phyloP scores from a whole-genome alignment of 1,284 basidiomycete species.

The Erythrobasidium hasegawianum region DNA sequence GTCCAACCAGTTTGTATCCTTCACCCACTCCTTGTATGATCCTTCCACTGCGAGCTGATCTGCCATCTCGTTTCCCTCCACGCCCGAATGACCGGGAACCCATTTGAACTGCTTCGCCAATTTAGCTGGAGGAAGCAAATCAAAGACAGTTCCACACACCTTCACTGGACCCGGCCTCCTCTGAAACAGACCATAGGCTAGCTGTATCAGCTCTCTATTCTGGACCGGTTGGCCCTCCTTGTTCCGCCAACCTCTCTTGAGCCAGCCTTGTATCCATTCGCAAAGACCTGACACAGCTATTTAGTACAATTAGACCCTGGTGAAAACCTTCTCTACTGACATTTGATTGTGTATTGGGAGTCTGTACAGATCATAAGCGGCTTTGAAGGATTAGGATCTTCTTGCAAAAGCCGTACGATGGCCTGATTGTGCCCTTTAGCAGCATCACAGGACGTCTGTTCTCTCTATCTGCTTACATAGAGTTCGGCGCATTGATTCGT shows the following conservation, averaged over 20 bases:
- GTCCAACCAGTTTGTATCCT: neutral
- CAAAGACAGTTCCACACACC: slow-evolving; percentile 10
- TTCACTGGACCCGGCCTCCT: slow-evolving; percentile 16
- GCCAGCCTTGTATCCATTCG: slow-evolving; percentile 14
- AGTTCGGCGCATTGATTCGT: slow-evolving; percentile 86
- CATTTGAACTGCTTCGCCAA: slow-evolving; percentile 58
- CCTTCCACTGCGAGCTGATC: slow-evolving; percentile 65
- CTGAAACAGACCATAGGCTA: slow-evolving; percentile 50
- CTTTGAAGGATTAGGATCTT: slow-evolving; percentile 55
- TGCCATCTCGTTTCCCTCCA: slow-evolving; percentile 71
- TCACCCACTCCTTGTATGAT: neutral
- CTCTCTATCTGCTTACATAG: slow-evolving; percentile 56
- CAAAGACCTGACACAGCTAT: neutral
- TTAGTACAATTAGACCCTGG: too few relatives aligned
- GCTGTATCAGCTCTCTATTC: slow-evolving; percentile 63
- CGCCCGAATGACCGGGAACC: slow-evolving; percentile 67
- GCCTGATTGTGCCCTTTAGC: slow-evolving; percentile 58
- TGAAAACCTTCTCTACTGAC: too few relatives aligned
- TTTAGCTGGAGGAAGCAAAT: too few relatives aligned
- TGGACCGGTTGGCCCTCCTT: slow-evolving; percentile 58
- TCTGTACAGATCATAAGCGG: slow-evolving; percentile 69
- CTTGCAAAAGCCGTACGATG: slow-evolving; percentile 67
- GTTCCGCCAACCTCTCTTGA: slow-evolving; percentile 53
- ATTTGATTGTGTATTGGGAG: slow-evolving; percentile 68
- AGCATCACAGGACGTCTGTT: neutral